Evolutionary conservation across 2,329 filamentous ascomycete genomes (phyloP), one percentile per base, ranked within the genome.

Genomic region (Exophiala bonariae): DNA sequence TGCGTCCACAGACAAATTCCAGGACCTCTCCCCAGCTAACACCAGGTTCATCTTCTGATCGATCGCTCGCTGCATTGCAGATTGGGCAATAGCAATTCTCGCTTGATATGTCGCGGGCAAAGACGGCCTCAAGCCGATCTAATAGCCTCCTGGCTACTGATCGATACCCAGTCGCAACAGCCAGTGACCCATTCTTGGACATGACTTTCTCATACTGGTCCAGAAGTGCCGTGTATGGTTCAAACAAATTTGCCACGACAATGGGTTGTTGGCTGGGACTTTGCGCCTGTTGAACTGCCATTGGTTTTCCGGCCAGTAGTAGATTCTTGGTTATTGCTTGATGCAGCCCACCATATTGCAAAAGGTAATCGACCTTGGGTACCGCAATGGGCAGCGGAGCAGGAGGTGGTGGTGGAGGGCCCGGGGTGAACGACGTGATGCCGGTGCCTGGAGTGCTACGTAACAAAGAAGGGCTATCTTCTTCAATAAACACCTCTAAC

Each of bases 21-120:
- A 99, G 71, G 10, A 97, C 90, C 64, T 97, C 92, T 8, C 93
- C 92, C 92, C 92, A 99, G 53, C 89, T 93, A 22, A 96, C 76
- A 2, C 90, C 91, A 45, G 77, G 79, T 53, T 83, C 80, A 28
- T 73, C 71, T 20, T 78, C 69, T 39, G 69, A 61, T 13, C 85
- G 79, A 30, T 83, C 78, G 30, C 80, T 71, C 3, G 71, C 71
- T 10, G 70, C 74, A 37, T 85, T 81, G 63, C 92, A 97, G 76
- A 96, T 88, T 46, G 93, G 75, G 66, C 92, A 97, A 34, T 77
- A 73, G 65, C 92, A 97, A n/a, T 85, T 83, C 61, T 96, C 84
- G 0, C 83, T 83, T 0, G 91, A 91, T 28, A 99, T 84, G 62
- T 97, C 92, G 50, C 93, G 80, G 2, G 90, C 91, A 68, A 99